Percentiles rank a stretch among this genome's conserved stretches.
Conservation (phyloP, 2,329 filamentous ascomycete genomes). For the Parasarocladium wereldwijsianum region DNA sequence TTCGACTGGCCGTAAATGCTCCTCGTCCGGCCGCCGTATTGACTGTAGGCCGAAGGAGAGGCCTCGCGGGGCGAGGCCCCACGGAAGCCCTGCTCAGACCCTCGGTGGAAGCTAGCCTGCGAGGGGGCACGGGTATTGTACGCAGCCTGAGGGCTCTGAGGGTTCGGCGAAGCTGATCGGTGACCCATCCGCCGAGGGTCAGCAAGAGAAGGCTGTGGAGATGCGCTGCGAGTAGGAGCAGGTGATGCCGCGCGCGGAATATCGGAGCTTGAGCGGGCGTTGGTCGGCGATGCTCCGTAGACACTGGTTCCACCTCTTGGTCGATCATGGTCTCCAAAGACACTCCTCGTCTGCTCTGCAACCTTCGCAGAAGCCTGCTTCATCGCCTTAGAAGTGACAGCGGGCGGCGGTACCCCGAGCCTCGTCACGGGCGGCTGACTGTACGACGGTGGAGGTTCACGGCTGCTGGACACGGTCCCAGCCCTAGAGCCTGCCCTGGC, state of each 20-base stretch:
- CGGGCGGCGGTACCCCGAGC: constrained; percentile 78
- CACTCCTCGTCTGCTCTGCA: constrained; percentile 63
- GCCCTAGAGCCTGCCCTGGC: no score
- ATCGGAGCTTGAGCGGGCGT: constrained; percentile 41
- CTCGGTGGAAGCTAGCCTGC: constrained; percentile 25
- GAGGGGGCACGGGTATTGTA: constrained; percentile 22
- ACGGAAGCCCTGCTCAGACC: constrained; percentile 33
- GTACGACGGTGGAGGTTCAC: constrained; percentile 80
- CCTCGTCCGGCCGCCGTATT: constrained; percentile 33
- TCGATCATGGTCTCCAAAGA: constrained; percentile 42
- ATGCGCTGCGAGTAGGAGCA: constrained; percentile 46
- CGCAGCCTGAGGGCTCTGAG: constrained; percentile 20
- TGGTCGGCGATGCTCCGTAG: constrained; percentile 18
- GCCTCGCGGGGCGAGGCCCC: constrained; percentile 35
- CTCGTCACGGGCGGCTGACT: constrained; percentile 52
- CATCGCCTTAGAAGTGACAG: constrained; percentile 89
- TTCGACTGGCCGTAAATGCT: constrained; percentile 27
- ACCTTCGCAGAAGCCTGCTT: constrained; percentile 88
- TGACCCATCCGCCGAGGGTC: constrained; percentile 26
- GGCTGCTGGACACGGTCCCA: constrained; percentile 31
- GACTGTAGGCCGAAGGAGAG: constrained; percentile 32
- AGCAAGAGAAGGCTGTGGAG: constrained; percentile 42
- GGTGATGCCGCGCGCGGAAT: constrained; percentile 52
- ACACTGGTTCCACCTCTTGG: constrained; percentile 15
- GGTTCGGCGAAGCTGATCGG: constrained; percentile 47